A percentile compares a stretch with the other conserved stretches of the same genome.
Evolutionary conservation across 495 filamentous ascomycete species (phyloP).

Genomic region (Aspergillus panamensis): DNA sequence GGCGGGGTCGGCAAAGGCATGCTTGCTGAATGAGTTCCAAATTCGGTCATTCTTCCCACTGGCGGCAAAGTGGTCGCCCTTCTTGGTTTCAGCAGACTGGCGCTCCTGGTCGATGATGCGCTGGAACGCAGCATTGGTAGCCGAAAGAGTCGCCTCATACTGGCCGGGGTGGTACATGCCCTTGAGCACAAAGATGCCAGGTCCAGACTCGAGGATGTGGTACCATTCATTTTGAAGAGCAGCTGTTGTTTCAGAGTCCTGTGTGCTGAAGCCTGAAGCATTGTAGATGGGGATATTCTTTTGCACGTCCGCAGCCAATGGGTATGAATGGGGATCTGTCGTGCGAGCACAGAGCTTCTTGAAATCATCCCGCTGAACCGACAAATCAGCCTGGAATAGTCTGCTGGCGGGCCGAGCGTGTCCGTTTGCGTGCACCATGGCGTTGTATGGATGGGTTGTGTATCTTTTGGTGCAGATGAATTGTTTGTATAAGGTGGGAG

Average conservation of each 20-base stretch:
- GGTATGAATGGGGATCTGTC: constrained; percentile 36
- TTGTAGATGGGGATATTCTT: constrained; percentile 54
- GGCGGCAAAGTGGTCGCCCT: constrained; percentile 55
- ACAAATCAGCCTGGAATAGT: constrained; percentile 21
- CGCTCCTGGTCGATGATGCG: constrained; percentile 43
- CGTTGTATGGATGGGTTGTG: background rate
- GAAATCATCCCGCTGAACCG: constrained; percentile 36
- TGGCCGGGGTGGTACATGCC: constrained; percentile 36
- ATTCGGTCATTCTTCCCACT: constrained; percentile 49
- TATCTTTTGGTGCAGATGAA: background rate
- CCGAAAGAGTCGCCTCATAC: constrained; percentile 32
- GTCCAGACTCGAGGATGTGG: constrained; percentile 48
- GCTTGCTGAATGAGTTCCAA: constrained; percentile 59
- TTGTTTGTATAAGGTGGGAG: background rate
- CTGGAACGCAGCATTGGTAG: constrained; percentile 41
- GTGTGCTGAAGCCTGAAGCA: constrained; percentile 27
- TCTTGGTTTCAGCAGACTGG: constrained; percentile 16
- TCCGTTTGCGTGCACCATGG: background rate
- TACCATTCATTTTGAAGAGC: constrained; percentile 54
- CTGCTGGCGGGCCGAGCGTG: constrained; percentile 9
- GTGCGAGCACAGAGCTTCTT: constrained; percentile 40
- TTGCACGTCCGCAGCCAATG: constrained; percentile 36
- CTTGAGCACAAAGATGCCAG: constrained; percentile 51
- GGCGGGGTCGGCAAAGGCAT: constrained; percentile 40
- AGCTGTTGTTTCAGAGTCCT: constrained; percentile 18